Evolutionary conservation across 2,329 filamentous ascomycete species (phyloP), one percentile per base, ranked within the genome.

Genomic region (Cytospora piceicola): DNA sequence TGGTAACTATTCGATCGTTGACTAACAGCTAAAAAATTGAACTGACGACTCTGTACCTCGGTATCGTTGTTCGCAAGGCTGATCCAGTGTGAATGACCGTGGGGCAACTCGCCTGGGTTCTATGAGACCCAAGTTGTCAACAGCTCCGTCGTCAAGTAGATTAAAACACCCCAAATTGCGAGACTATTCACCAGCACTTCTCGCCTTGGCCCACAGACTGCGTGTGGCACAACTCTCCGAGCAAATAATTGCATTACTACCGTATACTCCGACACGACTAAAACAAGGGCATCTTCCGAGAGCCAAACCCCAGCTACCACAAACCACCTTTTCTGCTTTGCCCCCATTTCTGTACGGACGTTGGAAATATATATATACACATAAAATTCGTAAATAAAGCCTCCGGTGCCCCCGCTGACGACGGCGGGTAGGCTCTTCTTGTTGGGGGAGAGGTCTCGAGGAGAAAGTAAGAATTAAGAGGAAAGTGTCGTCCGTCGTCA

Each of bases 401-500:
- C 46, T 20, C 4, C 24, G 12, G 12, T 12, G n/a, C 46, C 46
- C 20, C 17, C 11, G 8, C 7, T 42, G 39, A 4, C 34, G 6
- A n/a, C 5, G 11, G 39, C 39, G 20, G 39, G 1, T 4, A 20
- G 8, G 39, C 39, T 42, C 39, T n/a, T 9, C 39, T 42, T n/a
- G 39, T 22, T 22, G 22, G 46, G 46, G n/a, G 22, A 20, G 46
- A n/a, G 22, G n/a, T 1, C n/a, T 4, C 46, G 22, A 49, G 46
- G 46, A 24, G 4, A 17, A 22, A 49, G n/a, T 14, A 49, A 49
- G 46, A 24, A 49, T 22, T 24, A 49, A 49, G n/a, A 12, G 24
- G n/a, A 17, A 49, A 49, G 46, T 24, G n/a, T 49, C 46, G n/a
- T 49, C 46, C 46, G 46, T 49, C 46, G 46, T 49, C 46, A 49